These are phyloP conservation scores for Fraxinus ornus DNA, from an alignment of 305 asterid genomes.

Conservation along the genomic window DNA sequence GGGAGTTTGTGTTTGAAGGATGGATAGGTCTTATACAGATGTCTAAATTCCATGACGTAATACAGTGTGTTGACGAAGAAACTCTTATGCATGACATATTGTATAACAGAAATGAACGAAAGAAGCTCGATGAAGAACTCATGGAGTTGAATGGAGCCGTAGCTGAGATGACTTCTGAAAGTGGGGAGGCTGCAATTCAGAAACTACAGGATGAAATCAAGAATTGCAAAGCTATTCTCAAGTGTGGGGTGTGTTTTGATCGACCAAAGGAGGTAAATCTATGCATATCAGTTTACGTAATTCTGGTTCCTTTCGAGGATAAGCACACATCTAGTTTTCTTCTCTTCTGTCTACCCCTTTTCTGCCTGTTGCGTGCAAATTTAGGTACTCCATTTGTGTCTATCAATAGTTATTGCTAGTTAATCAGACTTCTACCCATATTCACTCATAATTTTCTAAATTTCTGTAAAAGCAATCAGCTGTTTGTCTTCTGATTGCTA, in stretches of 20 bases:
- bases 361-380: background rate
- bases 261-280: conserved; percentile 84
- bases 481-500: background rate
- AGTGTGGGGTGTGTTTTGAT: conserved; percentile 96
- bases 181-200: conserved; percentile 83
- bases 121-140: conserved; percentile 81
- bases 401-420: background rate
- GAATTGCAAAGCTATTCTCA: conserved; percentile 88
- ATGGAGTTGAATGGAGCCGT: conserved; percentile 56
- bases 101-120: conserved; percentile 62
- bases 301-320: background rate
- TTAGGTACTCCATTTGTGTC: background rate
- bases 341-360: background rate
- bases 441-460: background rate
- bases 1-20: conserved; percentile 1
- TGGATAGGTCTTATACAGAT: conserved; percentile 1
- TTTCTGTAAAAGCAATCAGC: background rate
- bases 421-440: background rate
- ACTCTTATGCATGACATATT: conserved; percentile 10
- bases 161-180: conserved; percentile 63
- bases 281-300: background rate
- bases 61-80: background rate
- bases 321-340: background rate
- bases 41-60: conserved; percentile 3
- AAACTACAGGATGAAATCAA: conserved; percentile 85